Conservation (phyloP, 345 rosid genomes). For the Rhodamnia argentea region DNA sequence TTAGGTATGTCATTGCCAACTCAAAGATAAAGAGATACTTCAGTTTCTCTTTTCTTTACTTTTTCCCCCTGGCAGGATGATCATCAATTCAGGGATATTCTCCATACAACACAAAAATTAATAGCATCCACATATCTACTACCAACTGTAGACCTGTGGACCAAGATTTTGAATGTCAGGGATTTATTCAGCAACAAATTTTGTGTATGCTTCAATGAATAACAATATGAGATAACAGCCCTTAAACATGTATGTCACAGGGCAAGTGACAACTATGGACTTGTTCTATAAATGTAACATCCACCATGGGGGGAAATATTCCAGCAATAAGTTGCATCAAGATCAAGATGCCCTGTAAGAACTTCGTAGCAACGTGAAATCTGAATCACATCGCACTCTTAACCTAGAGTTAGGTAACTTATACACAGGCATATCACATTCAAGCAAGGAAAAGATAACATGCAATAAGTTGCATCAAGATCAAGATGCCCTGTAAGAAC, state of each 20-base stretch:
- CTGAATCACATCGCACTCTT: neutral
- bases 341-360: neutral
- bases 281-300: neutral
- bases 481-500: neutral
- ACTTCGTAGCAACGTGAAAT: neutral
- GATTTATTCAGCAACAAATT: neutral
- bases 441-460: neutral
- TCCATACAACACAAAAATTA: neutral
- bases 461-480: neutral
- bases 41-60: neutral
- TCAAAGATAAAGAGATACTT: neutral
- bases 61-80: neutral
- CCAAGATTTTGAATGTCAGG: neutral
- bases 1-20: neutral
- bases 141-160: neutral
- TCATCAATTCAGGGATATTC: neutral
- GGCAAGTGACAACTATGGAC: neutral
- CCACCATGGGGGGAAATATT: neutral
- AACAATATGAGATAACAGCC: neutral
- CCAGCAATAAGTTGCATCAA: neutral
- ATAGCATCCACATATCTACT: neutral
- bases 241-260: neutral
- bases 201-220: neutral
- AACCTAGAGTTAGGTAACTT: neutral
- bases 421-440: neutral